These are phyloP conservation scores for Moesziomyces aphidis DNA, from an alignment of 1,284 basidiomycete species.

Conservation along the genomic window DNA sequence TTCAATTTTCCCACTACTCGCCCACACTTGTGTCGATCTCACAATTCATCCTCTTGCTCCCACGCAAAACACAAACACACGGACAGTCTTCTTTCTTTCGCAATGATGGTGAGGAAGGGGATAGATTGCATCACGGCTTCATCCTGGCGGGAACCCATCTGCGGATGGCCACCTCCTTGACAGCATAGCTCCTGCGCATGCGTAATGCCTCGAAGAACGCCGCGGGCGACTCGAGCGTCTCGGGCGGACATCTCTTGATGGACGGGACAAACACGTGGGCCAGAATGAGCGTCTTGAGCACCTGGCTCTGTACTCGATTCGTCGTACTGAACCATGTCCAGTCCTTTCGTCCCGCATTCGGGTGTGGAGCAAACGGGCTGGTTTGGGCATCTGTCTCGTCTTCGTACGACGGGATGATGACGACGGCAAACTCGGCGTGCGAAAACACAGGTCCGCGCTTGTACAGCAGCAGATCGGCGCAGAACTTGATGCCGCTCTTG, in stretches of 20 bases:
- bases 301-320: constrained; percentile 95
- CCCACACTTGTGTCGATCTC: constrained; percentile 1
- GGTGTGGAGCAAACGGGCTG: constrained; percentile 55
- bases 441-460: constrained; percentile 93
- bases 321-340: constrained; percentile 98
- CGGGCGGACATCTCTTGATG: constrained; percentile 27
- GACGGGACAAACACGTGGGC: constrained; percentile 62
- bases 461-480: constrained; percentile 93
- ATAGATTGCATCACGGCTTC: constrained; percentile 75
- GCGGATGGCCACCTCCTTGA: constrained; percentile 85
- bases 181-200: constrained; percentile 73
- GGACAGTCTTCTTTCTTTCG: background rate
- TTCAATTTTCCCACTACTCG: background rate
- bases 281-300: constrained; percentile 77
- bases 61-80: background rate
- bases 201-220: constrained; percentile 74
- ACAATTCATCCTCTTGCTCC: constrained; percentile 5
- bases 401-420: constrained; percentile 89
- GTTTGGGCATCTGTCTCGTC: constrained; percentile 77
- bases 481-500: constrained; percentile 96
- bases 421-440: constrained; percentile 95
- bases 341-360: constrained; percentile 71
- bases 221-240: constrained; percentile 56
- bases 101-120: too few species aligned
- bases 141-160: constrained; percentile 91